Evolutionary conservation across 2,329 filamentous ascomycete genomes (phyloP), one percentile per base, ranked within the genome.

Genomic region (Neospermospora avenae): DNA sequence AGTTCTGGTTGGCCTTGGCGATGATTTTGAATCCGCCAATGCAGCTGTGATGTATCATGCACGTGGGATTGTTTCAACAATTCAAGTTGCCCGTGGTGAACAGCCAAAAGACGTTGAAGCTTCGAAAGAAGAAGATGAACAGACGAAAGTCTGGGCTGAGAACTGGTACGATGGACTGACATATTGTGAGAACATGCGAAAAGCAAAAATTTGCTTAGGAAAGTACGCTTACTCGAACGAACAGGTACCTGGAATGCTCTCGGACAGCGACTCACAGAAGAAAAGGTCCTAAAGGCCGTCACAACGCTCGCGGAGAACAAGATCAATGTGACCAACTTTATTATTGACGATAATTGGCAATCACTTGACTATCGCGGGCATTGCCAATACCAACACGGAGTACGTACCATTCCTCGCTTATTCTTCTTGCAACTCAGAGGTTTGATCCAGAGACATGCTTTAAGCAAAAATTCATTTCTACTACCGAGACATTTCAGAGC

Each of bases 271-370:
- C 79, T 99, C 35, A 95, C 87, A 0, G 90, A 93, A 62, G 80
- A 90, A 20, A 96, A 91, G 68, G 84, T 99, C 14, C 78, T 92
- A 13, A 74, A 85, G 42, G 91, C 93, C 1, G 78, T 98, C 0
- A 84, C 91, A 60, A 80, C 82, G 1, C 77, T 99, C 11, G 82
- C 86, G 4, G 78, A 85, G 31, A 82, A 89, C 58, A 83, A 87
- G 0, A 90, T 99, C 69, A 86, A 88, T 44, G 81, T 98, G 48
- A 87, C 86, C 0, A 96, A 87, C 69, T 80, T 99, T 2, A 96
- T 98, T 63, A 96, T 99, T 63, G 95, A 99, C 68, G 95, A 99
- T 71, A 96, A 96, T 68, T 99, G 95, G 95, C 93, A 96, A 74
- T 84, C 88, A 8, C 81, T 96, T 49, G 84, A 83, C 65, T 75